Base-by-base conservation (phyloP, 495 filamentous ascomycete genomes). In the Daldinia decipiens region DNA sequence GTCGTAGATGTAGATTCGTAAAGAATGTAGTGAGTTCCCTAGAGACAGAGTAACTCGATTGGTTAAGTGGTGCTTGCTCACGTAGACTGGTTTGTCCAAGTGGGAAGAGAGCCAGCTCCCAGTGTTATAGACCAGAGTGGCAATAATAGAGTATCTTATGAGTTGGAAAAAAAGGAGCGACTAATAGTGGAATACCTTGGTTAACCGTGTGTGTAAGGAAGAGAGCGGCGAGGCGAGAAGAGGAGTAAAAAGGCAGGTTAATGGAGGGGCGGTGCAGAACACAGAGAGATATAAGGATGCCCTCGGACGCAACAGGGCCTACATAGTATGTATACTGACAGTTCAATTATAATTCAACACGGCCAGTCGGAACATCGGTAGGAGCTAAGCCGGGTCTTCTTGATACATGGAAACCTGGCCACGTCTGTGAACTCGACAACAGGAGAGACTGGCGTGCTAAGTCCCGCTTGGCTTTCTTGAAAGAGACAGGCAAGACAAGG, bases 291-390 rank as follows among this genome's bases (percentile, higher is more conserved):
- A 83, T 84, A 83, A 83, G 80, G 79, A 80, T 76, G 76, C 77
- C 75, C 71, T 72, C 67, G 62, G 59, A 64, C 74, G 74, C 66
- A 76, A 77, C 74, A 79, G 74, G 61, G 75, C 70, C 63, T 51
- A 64, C 47, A 51, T 62, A n/a, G 31, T 36, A 56, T 54, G 47
- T 29, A 75, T 77, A 74, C 73, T 78, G 76, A 70, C 74, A 71
- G 67, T 71, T 68, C 71, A 71, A 76, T 64, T 62, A 74, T 73
- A 72, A 75, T 77, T 76, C 80, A 80, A 78, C 78, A 79, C 74
- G 79, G 79, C 77, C 79, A 79, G 74, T 80, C 79, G 81, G 82
- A 79, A 81, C 82, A 75, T 79, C 81, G 80, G 82, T 83, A 84
- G 79, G 81, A 82, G 78, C 79, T 81, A 81, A 81, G 80, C 82